These are phyloP conservation scores for Fusarium aywerte DNA, from an alignment of 2,329 filamentous ascomycete genomes.

Conservation along the genomic window DNA sequence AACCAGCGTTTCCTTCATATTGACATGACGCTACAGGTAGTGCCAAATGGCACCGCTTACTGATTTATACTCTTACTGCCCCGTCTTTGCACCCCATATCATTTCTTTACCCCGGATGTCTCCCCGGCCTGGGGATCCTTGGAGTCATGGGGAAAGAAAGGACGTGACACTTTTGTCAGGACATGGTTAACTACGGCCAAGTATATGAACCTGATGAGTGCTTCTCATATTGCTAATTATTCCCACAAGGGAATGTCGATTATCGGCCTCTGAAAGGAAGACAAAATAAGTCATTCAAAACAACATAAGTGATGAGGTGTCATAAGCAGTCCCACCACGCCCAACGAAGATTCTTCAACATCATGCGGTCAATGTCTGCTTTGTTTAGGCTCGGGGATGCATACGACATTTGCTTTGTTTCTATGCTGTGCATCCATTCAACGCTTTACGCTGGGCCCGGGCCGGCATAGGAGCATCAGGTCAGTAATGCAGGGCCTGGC, in stretches of 20 bases:
- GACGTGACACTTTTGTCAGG: constrained; percentile 15
- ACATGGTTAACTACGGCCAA: background rate
- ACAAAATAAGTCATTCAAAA: background rate
- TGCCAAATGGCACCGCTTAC: constrained; percentile 1
- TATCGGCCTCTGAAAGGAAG: background rate
- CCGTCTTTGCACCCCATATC: constrained; percentile 22
- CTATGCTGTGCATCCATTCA: constrained; percentile 2
- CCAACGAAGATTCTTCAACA: constrained; percentile 16
- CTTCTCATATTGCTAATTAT: background rate
- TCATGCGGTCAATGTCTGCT: background rate
- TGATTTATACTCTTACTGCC: constrained; percentile 19
- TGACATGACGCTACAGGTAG: constrained; percentile 1
- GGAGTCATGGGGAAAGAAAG: constrained; percentile 21
- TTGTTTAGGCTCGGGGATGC: constrained; percentile 2
- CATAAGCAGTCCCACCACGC: constrained; percentile 3
- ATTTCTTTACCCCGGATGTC: constrained; percentile 7
- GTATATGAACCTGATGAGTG: background rate
- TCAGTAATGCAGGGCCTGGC: constrained; percentile 28
- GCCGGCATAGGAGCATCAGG: constrained; percentile 29
- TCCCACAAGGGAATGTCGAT: background rate
- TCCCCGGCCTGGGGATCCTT: constrained; percentile 23
- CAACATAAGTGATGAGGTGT: background rate
- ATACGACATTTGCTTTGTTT: constrained; percentile 9
- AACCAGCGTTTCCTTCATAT: constrained; percentile 17
- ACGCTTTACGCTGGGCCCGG: constrained; percentile 21